These are phyloP conservation scores for Elongisporangium prolatum DNA, from an alignment of 352 stramenopile genomes.

Conservation along the genomic window DNA sequence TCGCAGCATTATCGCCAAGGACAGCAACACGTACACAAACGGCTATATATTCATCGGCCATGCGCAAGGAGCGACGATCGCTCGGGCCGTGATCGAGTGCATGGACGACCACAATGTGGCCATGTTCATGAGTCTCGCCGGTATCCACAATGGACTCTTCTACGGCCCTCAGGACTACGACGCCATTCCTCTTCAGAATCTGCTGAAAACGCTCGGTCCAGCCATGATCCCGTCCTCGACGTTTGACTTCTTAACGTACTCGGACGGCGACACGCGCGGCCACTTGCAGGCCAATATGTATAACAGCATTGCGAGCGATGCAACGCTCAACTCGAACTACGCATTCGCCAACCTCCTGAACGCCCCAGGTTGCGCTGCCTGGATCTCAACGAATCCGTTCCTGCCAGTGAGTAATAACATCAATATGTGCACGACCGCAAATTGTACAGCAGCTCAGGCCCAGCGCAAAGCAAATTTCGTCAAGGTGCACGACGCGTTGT, in stretches of 20 bases:
- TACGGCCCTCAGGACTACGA: conserved; percentile 38
- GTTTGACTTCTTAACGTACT: conserved; percentile 40
- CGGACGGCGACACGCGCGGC: conserved; percentile 16
- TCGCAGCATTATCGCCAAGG: conserved; percentile 16
- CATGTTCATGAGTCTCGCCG: conserved; percentile 44
- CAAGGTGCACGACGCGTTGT: conserved; percentile 25
- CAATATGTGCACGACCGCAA: conserved; percentile 4
- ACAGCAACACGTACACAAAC: conserved; percentile 19
- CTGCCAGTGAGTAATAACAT: conserved; percentile 36
- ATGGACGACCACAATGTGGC: conserved; percentile 55
- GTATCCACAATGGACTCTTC: conserved; percentile 48
- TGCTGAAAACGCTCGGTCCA: conserved; percentile 31
- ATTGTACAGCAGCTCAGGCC: conserved; percentile 11
- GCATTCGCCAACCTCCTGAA: conserved; percentile 33
- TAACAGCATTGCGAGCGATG: conserved; percentile 16
- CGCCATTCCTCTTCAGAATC: conserved; percentile 22
- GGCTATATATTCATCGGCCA: conserved; percentile 56
- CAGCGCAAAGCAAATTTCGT: conserved; percentile 35
- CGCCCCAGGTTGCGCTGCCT: conserved; percentile 16
- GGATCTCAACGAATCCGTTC: conserved; percentile 22
- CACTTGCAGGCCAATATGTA: conserved; percentile 37
- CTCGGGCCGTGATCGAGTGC: conserved; percentile 42
- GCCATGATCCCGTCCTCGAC: conserved; percentile 19
- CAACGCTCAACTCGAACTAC: conserved; percentile 21
- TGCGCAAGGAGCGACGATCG: conserved; percentile 37